phyloP scores from a whole-genome alignment of 2,329 filamentous ascomycete species.

The Cercospora zeae-maydis region DNA sequence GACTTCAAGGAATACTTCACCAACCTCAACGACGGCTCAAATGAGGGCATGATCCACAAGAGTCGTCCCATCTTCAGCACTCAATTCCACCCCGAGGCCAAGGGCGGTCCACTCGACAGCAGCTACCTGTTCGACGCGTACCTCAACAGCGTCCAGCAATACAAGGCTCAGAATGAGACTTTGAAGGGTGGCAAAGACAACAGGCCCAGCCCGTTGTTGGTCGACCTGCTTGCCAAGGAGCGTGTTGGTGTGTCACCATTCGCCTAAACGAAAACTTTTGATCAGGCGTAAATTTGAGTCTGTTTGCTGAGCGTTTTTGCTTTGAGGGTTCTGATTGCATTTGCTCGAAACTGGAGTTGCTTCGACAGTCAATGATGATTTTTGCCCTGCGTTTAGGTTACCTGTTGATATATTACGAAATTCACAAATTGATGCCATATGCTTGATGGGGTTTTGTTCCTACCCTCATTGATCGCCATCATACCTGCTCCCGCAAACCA shows the following conservation, averaged over 20 bases:
- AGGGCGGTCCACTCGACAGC: slow-evolving; percentile 93
- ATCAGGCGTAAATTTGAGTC: neutral
- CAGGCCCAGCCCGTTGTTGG: slow-evolving; percentile 79
- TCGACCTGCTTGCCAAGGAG: slow-evolving; percentile 90
- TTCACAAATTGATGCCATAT: neutral
- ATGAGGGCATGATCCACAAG: slow-evolving; percentile 97
- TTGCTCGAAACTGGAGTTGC: neutral
- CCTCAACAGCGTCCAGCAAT: slow-evolving; percentile 79
- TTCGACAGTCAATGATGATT: neutral
- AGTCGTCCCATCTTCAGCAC: slow-evolving; percentile 95
- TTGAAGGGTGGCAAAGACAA: slow-evolving; percentile 73
- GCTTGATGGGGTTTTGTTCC: no score
- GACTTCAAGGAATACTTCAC: slow-evolving; percentile 99
- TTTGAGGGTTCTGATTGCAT: neutral
- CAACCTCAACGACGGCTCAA: slow-evolving; percentile 95
- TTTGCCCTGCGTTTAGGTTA: neutral
- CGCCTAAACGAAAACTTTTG: neutral
- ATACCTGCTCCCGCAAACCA: neutral
- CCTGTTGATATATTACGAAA: neutral
- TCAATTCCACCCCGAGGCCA: slow-evolving; percentile 98
- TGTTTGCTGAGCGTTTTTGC: slow-evolving; percentile 7
- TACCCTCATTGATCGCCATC: no score
- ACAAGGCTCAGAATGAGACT: slow-evolving; percentile 76
- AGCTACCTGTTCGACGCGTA: slow-evolving; percentile 97
- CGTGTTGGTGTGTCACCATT: slow-evolving; percentile 72